Base-by-base conservation (phyloP, 495 filamentous ascomycete genomes). In the Halenospora varia region DNA sequence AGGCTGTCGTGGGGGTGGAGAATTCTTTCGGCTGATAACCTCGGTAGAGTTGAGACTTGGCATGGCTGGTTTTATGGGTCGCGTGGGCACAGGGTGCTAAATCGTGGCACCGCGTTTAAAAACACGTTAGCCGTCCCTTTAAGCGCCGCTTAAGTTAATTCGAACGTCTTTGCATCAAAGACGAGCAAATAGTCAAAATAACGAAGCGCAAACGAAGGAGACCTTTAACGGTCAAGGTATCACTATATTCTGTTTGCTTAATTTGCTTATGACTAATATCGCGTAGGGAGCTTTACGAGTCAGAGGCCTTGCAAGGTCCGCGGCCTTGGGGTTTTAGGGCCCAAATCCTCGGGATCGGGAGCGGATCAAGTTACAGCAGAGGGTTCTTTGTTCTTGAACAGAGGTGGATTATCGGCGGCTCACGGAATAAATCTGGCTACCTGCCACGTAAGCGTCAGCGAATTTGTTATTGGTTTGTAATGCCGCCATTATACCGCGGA, bases 401-500 rank as follows among this genome's bases (percentile, higher is more conserved):
- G 29, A 35, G 29, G 13, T 35, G 13, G 29, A 35, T 13, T 35
- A 35, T 35, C 29, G 29, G 29, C 29, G 29, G 13, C 29, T 13
- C 13, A 6, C 13, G 13, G 13, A 35, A 35, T 35, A 35, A 13
- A 35, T 35, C 29, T 35, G 13, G 29, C 29, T 35, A 35, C 29
- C 29, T 13, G 29, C 42, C 6, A 20, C 18, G 42, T n/a, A 45
- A 9, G 6, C 42, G 18, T n/a, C n/a, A 45, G 6, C 42, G n/a
- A 45, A 45, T 45, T 45, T 45, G 42, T 45, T 45, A 20, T 45
- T 45, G n/a, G 42, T 45, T 45, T 45, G n/a, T 45, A 45, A 45
- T 45, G 17, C 42, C 42, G 42, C 13, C 13, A 35, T 35, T 13
- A 45, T 45, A 20, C 6, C 42, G 42, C 42, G 42, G 42, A 45